Evolutionary conservation across 371 early-diverging fungal species (phyloP), one percentile per base, ranked within the genome.

Genomic region (Gilbertella persicaria): DNA sequence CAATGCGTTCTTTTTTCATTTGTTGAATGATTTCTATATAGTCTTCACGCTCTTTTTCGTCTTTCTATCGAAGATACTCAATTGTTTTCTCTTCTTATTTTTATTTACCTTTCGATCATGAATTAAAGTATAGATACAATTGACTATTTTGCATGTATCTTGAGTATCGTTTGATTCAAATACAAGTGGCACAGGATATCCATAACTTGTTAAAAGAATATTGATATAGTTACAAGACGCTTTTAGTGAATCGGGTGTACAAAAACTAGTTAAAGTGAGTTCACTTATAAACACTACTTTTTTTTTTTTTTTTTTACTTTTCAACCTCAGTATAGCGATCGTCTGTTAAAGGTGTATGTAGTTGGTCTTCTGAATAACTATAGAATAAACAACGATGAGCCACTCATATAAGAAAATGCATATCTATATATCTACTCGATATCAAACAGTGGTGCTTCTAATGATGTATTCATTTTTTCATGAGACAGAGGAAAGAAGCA

Each of bases 161-260:
- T 57, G 38, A 7, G 51, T 39, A 14, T 67, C 52, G 12, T 52
- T 54, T 26, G 62, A 66, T 14, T 69, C 30, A 46, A 73, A 67
- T 7, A 63, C 42, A 14, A 77, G 58, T 5, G 78, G 78, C 23
- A 69, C 66, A 19, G 69, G 68, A 52, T 73, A 77, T 46, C 70
- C 67, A 26, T 73, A 56, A 9, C 66, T 64, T 14, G 78, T 73
- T 6, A 77, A 51, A 13, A 66, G 49, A 7, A 69, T 30, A 40
- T 77, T 77, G 23, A 77, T 44, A 29, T 73, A 69, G 44, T 77
- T 73, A 9, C 66, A 61, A 8, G 60, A 60, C 3, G 66, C 48
- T 16, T 26, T 42, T 14, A 60, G 21, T 35, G 56, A 53, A 41
- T 53, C 57, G 8, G 53, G 50, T n/a, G 66, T 56, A 33, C 60